Evolutionary conservation across 495 filamentous ascomycete species (phyloP).

Genomic region (Penicillium odoratum): DNA sequence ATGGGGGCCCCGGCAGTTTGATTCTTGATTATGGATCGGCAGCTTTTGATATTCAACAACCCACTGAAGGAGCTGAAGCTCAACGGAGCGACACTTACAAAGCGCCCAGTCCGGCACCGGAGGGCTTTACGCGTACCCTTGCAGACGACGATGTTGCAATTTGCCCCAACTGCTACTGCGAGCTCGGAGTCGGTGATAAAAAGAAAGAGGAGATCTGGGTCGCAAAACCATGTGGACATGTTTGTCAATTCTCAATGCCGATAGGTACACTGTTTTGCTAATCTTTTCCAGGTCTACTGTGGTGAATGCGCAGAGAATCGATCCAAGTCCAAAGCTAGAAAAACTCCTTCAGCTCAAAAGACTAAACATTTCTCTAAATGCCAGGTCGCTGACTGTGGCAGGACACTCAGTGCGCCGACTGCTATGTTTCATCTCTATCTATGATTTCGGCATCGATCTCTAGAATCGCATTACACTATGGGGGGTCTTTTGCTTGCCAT

Average conservation of each 20-base stretch:
- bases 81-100: slow-evolving; percentile 53
- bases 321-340: slow-evolving; percentile 38
- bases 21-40: slow-evolving; percentile 20
- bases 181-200: slow-evolving; percentile 62
- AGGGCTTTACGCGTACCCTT: slow-evolving; percentile 65
- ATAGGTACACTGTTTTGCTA: neutral
- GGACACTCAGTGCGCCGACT: slow-evolving; percentile 32
- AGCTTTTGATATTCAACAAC: slow-evolving; percentile 30
- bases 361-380: slow-evolving; percentile 51
- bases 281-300: slow-evolving; percentile 62
- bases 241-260: slow-evolving; percentile 44
- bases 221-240: slow-evolving; percentile 72
- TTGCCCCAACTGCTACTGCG: slow-evolving; percentile 71
- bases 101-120: slow-evolving; percentile 54
- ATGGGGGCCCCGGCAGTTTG: neutral
- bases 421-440: slow-evolving; percentile 52
- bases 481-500: slow-evolving; percentile 10
- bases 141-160: slow-evolving; percentile 62
- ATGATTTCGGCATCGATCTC: slow-evolving; percentile 24
- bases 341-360: slow-evolving; percentile 17
- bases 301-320: slow-evolving; percentile 63
- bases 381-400: slow-evolving; percentile 50
- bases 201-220: slow-evolving; percentile 71
- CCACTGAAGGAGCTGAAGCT: slow-evolving; percentile 13
- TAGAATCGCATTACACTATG: slow-evolving; percentile 19